phyloP scores from a whole-genome alignment of 1,139 yeast species.

The Zhuliangozyma parablackwelliae region DNA sequence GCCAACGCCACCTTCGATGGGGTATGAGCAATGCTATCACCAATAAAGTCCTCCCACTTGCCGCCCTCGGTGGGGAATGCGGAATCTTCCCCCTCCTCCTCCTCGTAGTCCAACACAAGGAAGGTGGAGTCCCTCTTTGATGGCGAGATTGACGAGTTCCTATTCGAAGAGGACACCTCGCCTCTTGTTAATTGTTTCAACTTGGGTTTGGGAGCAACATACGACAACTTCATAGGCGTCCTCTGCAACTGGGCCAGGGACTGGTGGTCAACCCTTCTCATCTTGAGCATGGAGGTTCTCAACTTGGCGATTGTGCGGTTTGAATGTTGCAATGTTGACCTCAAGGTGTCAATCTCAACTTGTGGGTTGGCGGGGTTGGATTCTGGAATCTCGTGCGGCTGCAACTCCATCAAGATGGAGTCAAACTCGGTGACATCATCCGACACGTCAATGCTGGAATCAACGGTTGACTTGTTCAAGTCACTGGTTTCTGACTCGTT shows the following conservation, averaged over 20 bases:
- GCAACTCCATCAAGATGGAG: constrained; percentile 28
- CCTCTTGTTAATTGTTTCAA: constrained; percentile 13
- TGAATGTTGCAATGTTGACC: constrained; percentile 63
- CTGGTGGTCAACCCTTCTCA: constrained; percentile 19
- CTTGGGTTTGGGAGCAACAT: constrained; percentile 15
- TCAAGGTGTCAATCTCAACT: constrained; percentile 64
- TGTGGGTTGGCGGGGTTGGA: constrained; percentile 48
- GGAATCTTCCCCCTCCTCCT: constrained; percentile 5
- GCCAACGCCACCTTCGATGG: constrained; percentile 17
- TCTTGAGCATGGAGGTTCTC: constrained; percentile 45
- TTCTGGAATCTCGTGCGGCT: constrained; percentile 22
- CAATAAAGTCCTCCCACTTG: constrained; percentile 43
- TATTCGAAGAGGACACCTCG: constrained; percentile 13
- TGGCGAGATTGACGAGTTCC: constrained; percentile 29
- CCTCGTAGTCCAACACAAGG: constrained; percentile 24
- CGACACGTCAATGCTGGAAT: constrained; percentile 13
- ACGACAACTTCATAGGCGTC: constrained; percentile 5
- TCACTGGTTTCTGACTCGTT: neutral
- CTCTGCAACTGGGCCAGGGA: constrained; percentile 5
- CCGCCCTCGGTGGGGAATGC: constrained; percentile 20
- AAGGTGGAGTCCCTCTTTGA: constrained; percentile 33
- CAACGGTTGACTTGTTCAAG: constrained; percentile 1
- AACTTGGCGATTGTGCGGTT: constrained; percentile 55
- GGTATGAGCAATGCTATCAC: constrained; percentile 22
- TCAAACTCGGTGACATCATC: constrained; percentile 32